Conservation (phyloP, 2,329 filamentous ascomycete species). For the Phoma sp. region DNA sequence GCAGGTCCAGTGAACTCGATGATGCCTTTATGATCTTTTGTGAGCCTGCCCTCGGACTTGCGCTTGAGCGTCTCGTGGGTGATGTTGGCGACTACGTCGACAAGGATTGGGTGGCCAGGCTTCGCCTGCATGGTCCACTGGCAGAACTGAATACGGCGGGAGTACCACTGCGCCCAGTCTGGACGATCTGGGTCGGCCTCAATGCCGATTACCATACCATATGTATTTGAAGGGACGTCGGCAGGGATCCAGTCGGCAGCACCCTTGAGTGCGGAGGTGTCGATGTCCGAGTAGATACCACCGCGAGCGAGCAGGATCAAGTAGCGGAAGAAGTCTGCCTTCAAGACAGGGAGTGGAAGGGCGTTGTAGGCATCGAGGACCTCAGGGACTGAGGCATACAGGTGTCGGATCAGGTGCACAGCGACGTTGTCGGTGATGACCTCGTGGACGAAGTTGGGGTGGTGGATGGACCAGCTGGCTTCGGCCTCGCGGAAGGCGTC, state of each 20-base stretch:
- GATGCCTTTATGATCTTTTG: constrained; percentile 72
- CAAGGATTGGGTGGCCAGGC: constrained; percentile 87
- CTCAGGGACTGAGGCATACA: constrained; percentile 74
- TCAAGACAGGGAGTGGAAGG: constrained; percentile 59
- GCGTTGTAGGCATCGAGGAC: constrained; percentile 58
- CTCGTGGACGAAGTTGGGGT: constrained; percentile 93
- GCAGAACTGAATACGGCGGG: constrained; percentile 94
- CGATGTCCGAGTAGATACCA: constrained; percentile 81
- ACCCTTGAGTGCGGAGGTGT: constrained; percentile 83
- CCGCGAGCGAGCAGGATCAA: constrained; percentile 76
- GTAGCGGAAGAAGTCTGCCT: constrained; percentile 72
- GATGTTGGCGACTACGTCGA: constrained; percentile 85
- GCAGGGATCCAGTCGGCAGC: constrained; percentile 87
- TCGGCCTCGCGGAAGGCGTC: constrained; percentile 80
- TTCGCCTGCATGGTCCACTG: constrained; percentile 99
- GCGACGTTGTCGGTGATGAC: constrained; percentile 93
- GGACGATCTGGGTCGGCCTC: constrained; percentile 92
- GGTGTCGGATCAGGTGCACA: constrained; percentile 77
- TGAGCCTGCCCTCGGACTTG: constrained; percentile 71
- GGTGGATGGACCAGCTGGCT: constrained; percentile 84
- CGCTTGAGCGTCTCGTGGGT: constrained; percentile 79
- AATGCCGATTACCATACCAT: constrained; percentile 91
- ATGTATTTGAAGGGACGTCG: constrained; percentile 73
- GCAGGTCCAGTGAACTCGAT: constrained; percentile 95
- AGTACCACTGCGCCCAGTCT: constrained; percentile 97